These are phyloP conservation scores for Exophiala spinifera DNA, from an alignment of 2,329 filamentous ascomycete genomes.

Conservation along the genomic window DNA sequence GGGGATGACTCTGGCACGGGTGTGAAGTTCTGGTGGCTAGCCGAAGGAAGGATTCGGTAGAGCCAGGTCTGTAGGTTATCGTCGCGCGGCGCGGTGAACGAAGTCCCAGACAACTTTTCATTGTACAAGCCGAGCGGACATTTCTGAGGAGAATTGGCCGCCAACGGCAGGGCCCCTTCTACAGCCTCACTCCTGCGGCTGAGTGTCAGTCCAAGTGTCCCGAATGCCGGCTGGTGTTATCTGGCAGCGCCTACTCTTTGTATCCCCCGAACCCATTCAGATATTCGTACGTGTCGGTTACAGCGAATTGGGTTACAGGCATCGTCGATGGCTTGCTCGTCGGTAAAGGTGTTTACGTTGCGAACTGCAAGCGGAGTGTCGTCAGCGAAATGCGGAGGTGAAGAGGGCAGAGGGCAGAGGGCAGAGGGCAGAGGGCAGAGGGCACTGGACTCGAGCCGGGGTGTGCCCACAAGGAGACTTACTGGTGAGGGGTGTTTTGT, in stretches of 20 bases:
- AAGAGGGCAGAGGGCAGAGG: background rate
- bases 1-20: constrained; percentile 46
- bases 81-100: constrained; percentile 67
- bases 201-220: constrained; percentile 2
- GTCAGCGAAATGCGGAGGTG: constrained; percentile 5
- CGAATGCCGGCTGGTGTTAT: background rate
- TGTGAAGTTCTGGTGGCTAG: constrained; percentile 54
- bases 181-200: constrained; percentile 68
- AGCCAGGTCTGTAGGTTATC: constrained; percentile 71
- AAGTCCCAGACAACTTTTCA: constrained; percentile 71
- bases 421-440: background rate
- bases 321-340: constrained; percentile 43
- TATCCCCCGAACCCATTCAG: constrained; percentile 75
- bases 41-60: constrained; percentile 66
- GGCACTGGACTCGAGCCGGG: background rate
- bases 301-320: constrained; percentile 62
- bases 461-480: constrained; percentile 8
- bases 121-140: constrained; percentile 75
- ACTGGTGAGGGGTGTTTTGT: constrained; percentile 31
- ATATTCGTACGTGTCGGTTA: constrained; percentile 69
- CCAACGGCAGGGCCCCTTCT: constrained; percentile 68
- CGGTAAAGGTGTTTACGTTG: constrained; percentile 30
- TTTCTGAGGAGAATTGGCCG: constrained; percentile 78
- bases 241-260: constrained; percentile 61
- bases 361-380: constrained; percentile 17